Percentiles rank a stretch among this genome's conserved stretches.
These are phyloP conservation scores for Mangifera indica DNA, from an alignment of 345 rosid species.

Conservation along the genomic window DNA sequence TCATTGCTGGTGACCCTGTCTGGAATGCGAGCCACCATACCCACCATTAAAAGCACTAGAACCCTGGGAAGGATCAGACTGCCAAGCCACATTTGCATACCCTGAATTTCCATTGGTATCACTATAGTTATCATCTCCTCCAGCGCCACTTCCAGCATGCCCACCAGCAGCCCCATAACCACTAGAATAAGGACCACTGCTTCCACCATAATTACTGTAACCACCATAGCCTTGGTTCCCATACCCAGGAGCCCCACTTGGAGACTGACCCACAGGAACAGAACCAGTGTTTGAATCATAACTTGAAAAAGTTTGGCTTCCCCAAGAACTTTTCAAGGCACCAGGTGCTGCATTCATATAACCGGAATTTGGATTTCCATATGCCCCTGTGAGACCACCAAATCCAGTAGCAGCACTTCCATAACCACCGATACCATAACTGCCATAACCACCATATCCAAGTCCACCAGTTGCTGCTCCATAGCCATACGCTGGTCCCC, in stretches of 20 bases:
- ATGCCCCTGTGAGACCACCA: conserved; percentile 34
- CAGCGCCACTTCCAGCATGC: conserved; percentile 28
- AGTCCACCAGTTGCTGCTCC: conserved; percentile 34
- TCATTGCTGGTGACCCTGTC: conserved; percentile 32
- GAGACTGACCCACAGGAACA: conserved; percentile 22
- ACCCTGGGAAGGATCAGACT: conserved; percentile 30
- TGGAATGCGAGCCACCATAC: conserved; percentile 21
- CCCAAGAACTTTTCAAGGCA: conserved; percentile 29
- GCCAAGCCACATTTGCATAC: conserved; percentile 26
- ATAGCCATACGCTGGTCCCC: conserved; percentile 28
- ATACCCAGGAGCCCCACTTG: conserved; percentile 31
- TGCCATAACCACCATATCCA: conserved; percentile 35
- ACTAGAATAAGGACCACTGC: conserved; percentile 31
- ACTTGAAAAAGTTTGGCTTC: conserved; percentile 30
- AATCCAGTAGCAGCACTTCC: conserved; percentile 28
- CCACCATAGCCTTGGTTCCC: conserved; percentile 34
- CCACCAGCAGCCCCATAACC: conserved; percentile 30
- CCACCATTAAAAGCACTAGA: conserved; percentile 31
- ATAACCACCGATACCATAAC: conserved; percentile 38
- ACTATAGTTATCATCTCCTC: conserved; percentile 28
- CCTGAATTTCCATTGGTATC: conserved; percentile 34
- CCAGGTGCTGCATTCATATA: conserved; percentile 19
- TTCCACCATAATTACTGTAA: conserved; percentile 34
- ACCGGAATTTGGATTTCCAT: conserved; percentile 27
- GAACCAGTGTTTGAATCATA: conserved; percentile 31